Evolutionary conservation across 495 filamentous ascomycete genomes (phyloP).

Genomic region (Cercophora newfieldiana): DNA sequence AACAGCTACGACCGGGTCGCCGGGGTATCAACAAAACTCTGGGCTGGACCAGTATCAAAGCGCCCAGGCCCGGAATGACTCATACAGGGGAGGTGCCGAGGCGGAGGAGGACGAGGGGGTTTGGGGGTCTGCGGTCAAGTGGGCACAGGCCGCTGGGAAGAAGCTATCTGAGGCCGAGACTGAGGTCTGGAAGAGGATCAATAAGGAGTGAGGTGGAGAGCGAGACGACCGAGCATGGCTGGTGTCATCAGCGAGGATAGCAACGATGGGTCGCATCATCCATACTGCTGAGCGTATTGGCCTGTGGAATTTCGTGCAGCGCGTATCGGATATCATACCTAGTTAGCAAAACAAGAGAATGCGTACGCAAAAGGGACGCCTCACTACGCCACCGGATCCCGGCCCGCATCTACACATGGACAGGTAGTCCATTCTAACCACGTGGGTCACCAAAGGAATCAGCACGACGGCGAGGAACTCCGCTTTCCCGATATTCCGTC

Average conservation of each 20-base stretch:
- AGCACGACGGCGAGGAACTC: neutral
- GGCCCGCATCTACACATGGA: neutral
- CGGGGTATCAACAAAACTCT: conserved; percentile 56
- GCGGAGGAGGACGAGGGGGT: conserved; percentile 49
- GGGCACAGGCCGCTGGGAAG: conserved; percentile 60
- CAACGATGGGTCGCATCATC: no score
- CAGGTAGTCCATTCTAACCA: neutral
- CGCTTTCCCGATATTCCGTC: neutral
- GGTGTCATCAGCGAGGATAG: no score
- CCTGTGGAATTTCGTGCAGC: neutral
- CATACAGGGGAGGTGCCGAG: neutral
- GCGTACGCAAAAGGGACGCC: neutral
- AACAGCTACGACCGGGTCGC: conserved; percentile 22
- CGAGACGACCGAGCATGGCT: no score
- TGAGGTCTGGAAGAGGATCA: conserved; percentile 72
- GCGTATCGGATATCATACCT: no score
- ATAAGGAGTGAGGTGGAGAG: conserved; percentile 41
- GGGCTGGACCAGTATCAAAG: neutral
- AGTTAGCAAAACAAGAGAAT: neutral
- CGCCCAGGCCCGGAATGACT: neutral
- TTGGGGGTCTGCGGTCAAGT: conserved; percentile 58
- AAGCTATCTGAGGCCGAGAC: conserved; percentile 64
- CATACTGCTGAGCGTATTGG: neutral
- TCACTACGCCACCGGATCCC: neutral
- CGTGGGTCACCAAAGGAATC: neutral